These are phyloP conservation scores for Aspergillus candidus DNA, from an alignment of 2,329 filamentous ascomycete species.

Conservation along the genomic window DNA sequence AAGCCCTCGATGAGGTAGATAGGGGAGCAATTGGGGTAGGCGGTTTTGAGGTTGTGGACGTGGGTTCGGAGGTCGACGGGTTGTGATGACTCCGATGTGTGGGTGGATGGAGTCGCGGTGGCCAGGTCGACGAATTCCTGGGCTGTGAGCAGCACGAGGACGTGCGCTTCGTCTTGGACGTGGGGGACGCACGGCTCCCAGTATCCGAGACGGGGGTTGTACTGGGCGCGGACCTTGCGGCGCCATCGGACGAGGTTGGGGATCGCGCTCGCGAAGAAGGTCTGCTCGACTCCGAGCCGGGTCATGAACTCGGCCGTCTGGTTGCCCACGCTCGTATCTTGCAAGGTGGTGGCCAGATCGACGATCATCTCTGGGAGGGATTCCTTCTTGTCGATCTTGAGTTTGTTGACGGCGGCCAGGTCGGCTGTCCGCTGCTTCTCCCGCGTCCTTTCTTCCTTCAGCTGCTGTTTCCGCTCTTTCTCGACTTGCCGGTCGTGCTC, in stretches of 20 bases:
- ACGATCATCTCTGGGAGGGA: constrained; percentile 73
- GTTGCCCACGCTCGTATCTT: constrained; percentile 39
- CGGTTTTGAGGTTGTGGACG: constrained; percentile 49
- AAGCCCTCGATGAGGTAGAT: constrained; percentile 72
- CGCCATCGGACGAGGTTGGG: constrained; percentile 61
- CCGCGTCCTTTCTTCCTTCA: constrained; percentile 51
- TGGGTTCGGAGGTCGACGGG: constrained; percentile 52
- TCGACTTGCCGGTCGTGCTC: constrained; percentile 53
- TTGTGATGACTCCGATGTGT: constrained; percentile 37
- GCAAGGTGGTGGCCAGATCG: constrained; percentile 56
- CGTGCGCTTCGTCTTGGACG: constrained; percentile 53
- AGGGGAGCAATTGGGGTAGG: constrained; percentile 49
- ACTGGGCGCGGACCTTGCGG: constrained; percentile 59
- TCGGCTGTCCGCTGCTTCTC: constrained; percentile 62
- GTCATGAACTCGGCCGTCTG: constrained; percentile 41
- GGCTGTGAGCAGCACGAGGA: constrained; percentile 57
- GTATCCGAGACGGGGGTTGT: constrained; percentile 54
- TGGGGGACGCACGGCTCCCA: constrained; percentile 57
- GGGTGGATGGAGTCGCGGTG: constrained; percentile 27
- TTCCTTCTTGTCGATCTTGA: constrained; percentile 65
- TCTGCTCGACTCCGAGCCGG: constrained; percentile 36
- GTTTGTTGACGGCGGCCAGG: constrained; percentile 66
- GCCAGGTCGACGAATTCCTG: constrained; percentile 61
- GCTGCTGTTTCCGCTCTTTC: constrained; percentile 43
- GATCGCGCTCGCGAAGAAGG: constrained; percentile 32